A percentile compares a stretch with the other conserved stretches of the same genome.
Conservation (phyloP, 805 yeast genomes). For the Lipomyces sp. region DNA sequence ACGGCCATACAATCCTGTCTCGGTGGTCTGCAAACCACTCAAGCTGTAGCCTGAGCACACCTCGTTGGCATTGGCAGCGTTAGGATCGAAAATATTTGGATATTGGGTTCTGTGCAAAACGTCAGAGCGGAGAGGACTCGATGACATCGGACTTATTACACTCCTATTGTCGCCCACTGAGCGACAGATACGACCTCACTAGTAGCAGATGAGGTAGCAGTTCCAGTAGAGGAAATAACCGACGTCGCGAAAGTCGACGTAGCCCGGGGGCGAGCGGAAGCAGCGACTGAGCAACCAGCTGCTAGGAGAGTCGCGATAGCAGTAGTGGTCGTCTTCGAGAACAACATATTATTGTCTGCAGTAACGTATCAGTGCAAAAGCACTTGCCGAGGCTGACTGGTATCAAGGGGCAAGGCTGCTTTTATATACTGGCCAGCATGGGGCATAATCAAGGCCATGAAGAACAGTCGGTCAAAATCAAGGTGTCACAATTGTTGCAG, state of each 20-base stretch:
- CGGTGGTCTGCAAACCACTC: not conserved
- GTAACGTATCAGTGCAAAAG: not conserved
- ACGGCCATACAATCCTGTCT: conserved; percentile 3
- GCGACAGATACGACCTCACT: not conserved
- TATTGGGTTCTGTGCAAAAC: not conserved
- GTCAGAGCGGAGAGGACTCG: not conserved
- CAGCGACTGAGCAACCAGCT: not conserved
- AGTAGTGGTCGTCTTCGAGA: not conserved
- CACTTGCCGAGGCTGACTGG: not conserved
- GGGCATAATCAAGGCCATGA: not conserved
- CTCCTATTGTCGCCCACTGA: conserved; percentile 1
- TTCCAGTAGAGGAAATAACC: not conserved
- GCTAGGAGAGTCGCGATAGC: not conserved
- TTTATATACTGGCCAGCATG: not conserved
- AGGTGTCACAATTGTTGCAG: not conserved
- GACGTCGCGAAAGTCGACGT: not conserved
- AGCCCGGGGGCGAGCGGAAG: not conserved
- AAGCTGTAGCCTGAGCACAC: conserved; percentile 1
- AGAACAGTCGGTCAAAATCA: not conserved
- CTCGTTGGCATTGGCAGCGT: not conserved
- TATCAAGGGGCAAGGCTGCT: not conserved
- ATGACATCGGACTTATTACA: not conserved
- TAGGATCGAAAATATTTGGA: conserved; percentile 4
- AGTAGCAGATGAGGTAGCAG: not conserved
- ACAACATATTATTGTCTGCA: not conserved